phyloP scores from a whole-genome alignment of 169 alveolate genomes.

The Eimeria maxima region DNA sequence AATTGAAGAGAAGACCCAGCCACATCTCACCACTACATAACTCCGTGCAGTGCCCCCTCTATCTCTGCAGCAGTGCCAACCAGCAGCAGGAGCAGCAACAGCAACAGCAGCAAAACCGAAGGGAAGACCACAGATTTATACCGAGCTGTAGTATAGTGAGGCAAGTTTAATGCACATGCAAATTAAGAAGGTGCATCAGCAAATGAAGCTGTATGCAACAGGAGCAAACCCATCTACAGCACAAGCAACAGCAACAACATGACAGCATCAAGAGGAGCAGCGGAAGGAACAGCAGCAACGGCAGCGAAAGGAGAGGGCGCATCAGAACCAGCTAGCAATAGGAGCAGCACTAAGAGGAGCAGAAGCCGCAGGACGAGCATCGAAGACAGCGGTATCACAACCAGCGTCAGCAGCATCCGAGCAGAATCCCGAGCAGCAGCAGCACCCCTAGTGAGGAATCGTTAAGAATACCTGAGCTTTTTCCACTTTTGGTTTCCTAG shows the following conservation, averaged over 20 bases:
- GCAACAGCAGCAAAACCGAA: background rate
- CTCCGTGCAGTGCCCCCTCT: constrained; percentile 62
- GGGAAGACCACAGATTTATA: background rate
- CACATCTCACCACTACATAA: constrained; percentile 64
- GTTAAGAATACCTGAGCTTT: constrained; percentile 19
- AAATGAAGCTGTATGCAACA: too few relatives aligned
- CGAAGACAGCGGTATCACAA: background rate
- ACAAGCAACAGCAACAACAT: background rate
- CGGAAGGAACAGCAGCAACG: too few relatives aligned
- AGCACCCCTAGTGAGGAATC: background rate
- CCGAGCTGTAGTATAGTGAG: background rate
- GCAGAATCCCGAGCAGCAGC: background rate
- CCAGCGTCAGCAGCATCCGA: background rate
- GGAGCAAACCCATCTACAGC: background rate
- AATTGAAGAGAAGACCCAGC: constrained; percentile 73
- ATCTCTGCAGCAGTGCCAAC: constrained; percentile 72
- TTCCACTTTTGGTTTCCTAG: constrained; percentile 83
- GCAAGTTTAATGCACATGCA: background rate
- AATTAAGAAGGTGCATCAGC: too few relatives aligned
- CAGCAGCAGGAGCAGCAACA: constrained; percentile 17
- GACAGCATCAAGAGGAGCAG: too few relatives aligned
- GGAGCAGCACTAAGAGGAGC: background rate
- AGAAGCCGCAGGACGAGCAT: background rate
- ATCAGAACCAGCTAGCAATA: background rate
- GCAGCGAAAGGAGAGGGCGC: too few relatives aligned